Base-by-base conservation (phyloP, 2,329 filamentous ascomycete species). In the Rhinocladiella mackenziei region DNA sequence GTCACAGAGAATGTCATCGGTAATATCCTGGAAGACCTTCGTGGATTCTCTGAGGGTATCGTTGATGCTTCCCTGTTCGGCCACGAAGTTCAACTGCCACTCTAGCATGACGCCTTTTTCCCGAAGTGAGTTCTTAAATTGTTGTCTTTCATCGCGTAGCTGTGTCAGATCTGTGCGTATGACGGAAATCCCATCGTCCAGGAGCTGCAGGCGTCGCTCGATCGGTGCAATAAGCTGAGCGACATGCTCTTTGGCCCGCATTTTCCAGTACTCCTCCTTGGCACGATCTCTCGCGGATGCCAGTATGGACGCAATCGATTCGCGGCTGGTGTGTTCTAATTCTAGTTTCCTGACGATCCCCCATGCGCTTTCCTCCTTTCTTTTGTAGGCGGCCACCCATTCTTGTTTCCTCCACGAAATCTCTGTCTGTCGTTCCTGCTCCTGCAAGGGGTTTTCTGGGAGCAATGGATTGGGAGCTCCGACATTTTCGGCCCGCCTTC, bases 401-500 rank as follows among this genome's bases (percentile, higher is more conserved):
- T 33, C 13, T 13, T 33, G 31, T 30, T 14, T 5, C 11, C 31
- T 33, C 14, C 14, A 14, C 6, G 28, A 8, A 14, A 31, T 10
- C 28, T 6, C 28, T 14, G n/a, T 35, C 32, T 35, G 32, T 20
- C 25, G 37, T 9, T 30, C 30, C 18, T 6, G 20, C 37, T 39
- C 28, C 26, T 39, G 23, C 9, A 39, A 23, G 20, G 25, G 25
- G 30, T 17, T 35, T n/a, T 19, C 13, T 6, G 32, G 32, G 18
- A 35, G 32, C 18, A 10, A 17, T 22, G 13, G 32, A 4, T 35
- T 19, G 1, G 32, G 17, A 22, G 19, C 32, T n/a, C 32, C 17
- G 7, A n/a, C 7, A 22, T 35, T 35, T 9, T 35, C 18, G 11
- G 22, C 18, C 19, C 32, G 32, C 22, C 18, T 35, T 19, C 13